These are phyloP conservation scores for Tuber aestivum DNA, from an alignment of 495 filamentous ascomycete species.

Conservation along the genomic window DNA sequence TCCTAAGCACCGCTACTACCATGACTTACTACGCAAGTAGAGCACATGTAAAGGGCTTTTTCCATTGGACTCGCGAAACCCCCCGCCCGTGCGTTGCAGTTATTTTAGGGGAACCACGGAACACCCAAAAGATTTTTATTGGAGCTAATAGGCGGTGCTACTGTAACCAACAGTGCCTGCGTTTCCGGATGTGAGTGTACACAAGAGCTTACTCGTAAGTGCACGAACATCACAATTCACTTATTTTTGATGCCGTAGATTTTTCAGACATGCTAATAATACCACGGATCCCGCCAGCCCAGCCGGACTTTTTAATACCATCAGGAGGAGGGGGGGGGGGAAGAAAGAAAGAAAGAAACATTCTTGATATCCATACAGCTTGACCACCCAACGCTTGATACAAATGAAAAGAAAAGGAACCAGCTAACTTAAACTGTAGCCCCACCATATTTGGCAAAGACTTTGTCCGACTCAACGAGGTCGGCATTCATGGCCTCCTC, in stretches of 20 bases:
- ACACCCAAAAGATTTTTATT: not conserved
- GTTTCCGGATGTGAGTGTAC: not conserved
- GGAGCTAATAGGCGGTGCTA: not conserved
- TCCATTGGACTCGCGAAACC: not conserved
- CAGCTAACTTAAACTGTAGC: conserved; percentile 1
- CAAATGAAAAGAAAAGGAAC: conserved; percentile 15
- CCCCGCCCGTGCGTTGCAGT: too few species aligned
- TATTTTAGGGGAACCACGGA: not conserved
- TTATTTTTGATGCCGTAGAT: not conserved
- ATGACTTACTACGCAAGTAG: not conserved
- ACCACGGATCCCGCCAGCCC: not conserved
- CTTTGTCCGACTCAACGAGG: not conserved
- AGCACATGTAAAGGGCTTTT: not conserved
- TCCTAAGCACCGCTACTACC: not conserved
- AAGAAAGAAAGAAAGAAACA: not conserved
- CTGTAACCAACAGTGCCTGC: not conserved
- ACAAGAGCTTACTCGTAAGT: not conserved
- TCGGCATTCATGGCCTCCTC: conserved; percentile 6
- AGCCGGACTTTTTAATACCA: not conserved
- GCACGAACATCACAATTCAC: not conserved
- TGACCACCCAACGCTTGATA: conserved; percentile 3
- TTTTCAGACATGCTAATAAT: not conserved
- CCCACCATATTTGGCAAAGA: conserved; percentile 2
- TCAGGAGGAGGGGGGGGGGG: too few species aligned
- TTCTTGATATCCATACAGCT: not conserved